Conservation (phyloP, 129 eudicot species). For the Mikania micrantha region DNA sequence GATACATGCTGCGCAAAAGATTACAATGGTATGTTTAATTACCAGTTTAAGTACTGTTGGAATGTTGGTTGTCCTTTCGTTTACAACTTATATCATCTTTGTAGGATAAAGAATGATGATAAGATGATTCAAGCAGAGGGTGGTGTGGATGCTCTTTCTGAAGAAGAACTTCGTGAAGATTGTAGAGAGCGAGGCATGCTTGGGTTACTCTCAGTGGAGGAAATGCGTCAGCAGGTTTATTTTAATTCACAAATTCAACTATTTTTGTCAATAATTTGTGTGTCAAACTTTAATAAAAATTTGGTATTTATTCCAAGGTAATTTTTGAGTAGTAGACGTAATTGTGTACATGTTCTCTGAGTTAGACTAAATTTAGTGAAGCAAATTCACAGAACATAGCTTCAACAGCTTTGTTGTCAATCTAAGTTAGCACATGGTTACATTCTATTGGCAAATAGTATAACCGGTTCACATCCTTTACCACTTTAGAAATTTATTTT, state of each 20-base stretch:
- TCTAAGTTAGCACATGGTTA: background rate
- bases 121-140: conserved; percentile 92
- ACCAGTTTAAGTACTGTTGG: background rate
- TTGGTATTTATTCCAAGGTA: background rate
- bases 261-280: conserved; percentile 6
- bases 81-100: conserved; percentile 3
- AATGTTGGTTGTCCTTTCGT: background rate
- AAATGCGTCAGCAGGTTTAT: conserved; percentile 85
- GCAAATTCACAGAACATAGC: background rate
- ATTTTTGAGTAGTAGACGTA: background rate
- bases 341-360: background rate
- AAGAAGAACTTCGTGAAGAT: conserved; percentile 91
- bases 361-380: background rate
- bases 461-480: background rate
- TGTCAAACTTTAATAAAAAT: background rate
- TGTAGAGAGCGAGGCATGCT: conserved; percentile 95
- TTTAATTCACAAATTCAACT: background rate
- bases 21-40: conserved; percentile 41
- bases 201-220: conserved; percentile 80
- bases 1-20: conserved; percentile 72
- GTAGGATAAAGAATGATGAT: conserved; percentile 87
- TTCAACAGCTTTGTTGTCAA: background rate
- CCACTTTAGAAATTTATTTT: background rate
- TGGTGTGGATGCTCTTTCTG: conserved; percentile 91
- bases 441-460: background rate